Evolutionary conservation across 2,329 filamentous ascomycete species (phyloP).

Genomic region (Aspergillus pseudoglaucus): DNA sequence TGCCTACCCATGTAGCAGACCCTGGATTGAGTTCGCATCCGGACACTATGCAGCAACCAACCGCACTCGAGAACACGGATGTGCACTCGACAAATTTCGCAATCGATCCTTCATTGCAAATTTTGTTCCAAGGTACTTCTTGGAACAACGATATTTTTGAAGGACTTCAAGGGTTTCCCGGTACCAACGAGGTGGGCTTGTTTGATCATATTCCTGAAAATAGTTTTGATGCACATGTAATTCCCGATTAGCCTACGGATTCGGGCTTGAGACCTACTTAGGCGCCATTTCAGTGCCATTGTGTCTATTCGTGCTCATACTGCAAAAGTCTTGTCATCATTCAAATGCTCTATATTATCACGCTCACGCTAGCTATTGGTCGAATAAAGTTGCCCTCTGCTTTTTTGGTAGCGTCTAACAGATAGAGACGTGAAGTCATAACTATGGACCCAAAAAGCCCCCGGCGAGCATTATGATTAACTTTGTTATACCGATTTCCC

Average conservation of each 20-base stretch:
- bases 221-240: not conserved
- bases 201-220: not conserved
- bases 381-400: too few species aligned
- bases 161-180: constrained; percentile 2
- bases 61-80: not conserved
- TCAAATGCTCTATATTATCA: too few species aligned
- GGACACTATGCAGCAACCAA: not conserved
- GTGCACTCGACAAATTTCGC: not conserved
- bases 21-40: not conserved
- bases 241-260: not conserved
- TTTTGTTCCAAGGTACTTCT: constrained; percentile 11
- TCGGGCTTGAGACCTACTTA: not conserved
- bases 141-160: constrained; percentile 11
- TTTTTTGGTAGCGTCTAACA: too few species aligned
- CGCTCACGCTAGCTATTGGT: too few species aligned
- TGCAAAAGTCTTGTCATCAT: too few species aligned
- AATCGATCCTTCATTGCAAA: constrained; percentile 12
- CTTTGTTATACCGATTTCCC: too few species aligned
- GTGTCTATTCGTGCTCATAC: too few species aligned
- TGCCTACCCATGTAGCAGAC: not conserved
- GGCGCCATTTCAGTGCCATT: not conserved
- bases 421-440: too few species aligned
- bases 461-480: too few species aligned
- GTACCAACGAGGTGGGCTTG: not conserved
- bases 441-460: too few species aligned